A percentile compares a stretch with the other conserved stretches of the same genome.
Evolutionary conservation across 2,329 filamentous ascomycete genomes (phyloP).

Genomic region (Cladosporium sp.): DNA sequence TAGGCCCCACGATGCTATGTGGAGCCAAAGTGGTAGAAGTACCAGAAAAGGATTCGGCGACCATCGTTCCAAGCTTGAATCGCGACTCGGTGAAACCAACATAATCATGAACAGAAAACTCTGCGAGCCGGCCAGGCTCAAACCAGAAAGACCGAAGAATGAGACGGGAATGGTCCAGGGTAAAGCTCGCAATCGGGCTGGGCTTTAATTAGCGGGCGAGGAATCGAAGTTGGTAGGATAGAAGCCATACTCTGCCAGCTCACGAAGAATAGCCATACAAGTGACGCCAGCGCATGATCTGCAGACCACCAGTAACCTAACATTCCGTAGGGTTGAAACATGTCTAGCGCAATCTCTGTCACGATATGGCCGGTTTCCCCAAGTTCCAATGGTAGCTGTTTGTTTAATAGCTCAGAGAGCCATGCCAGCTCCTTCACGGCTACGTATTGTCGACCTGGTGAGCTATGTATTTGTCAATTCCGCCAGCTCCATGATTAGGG

Average conservation of each 20-base stretch:
- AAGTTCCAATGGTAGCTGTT: not conserved
- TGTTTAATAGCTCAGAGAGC: not conserved
- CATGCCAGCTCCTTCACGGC: not conserved
- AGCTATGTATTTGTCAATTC: not conserved
- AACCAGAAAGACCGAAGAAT: not conserved
- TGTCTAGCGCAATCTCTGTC: too few relatives aligned
- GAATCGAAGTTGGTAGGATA: not conserved
- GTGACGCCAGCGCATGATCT: not conserved
- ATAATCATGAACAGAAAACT: constrained; percentile 4
- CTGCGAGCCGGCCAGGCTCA: constrained; percentile 4
- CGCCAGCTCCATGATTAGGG: not conserved
- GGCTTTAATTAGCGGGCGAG: not conserved
- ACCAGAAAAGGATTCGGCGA: not conserved
- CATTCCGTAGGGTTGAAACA: too few relatives aligned
- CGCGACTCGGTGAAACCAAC: constrained; percentile 6
- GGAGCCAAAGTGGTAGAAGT: not conserved
- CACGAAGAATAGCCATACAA: constrained; percentile 4
- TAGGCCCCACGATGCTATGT: not conserved
- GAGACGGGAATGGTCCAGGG: constrained; percentile 3
- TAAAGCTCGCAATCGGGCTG: constrained; percentile 7
- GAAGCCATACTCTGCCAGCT: constrained; percentile 6
- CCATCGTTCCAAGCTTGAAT: constrained; percentile 8
- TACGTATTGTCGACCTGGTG: not conserved
- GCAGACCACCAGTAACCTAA: constrained; percentile 4
- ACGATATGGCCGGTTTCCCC: not conserved